These are phyloP conservation scores for Neoarthrinium moseri DNA, from an alignment of 2,329 filamentous ascomycete genomes.

Conservation along the genomic window DNA sequence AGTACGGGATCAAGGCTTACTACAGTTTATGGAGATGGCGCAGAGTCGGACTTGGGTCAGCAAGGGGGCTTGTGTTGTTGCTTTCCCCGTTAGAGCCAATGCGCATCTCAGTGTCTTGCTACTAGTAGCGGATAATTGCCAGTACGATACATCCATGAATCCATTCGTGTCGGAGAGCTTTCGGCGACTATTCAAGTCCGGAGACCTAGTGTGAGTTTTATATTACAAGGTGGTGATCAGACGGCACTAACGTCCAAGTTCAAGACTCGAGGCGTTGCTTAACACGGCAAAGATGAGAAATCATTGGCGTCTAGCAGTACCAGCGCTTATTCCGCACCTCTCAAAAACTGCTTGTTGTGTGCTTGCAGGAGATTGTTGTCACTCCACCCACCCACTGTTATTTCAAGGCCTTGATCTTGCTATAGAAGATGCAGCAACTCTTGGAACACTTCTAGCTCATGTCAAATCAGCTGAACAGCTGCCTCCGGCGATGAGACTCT, in stretches of 20 bases:
- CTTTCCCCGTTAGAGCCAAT: not conserved
- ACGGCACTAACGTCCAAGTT: not conserved
- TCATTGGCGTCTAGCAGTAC: not conserved
- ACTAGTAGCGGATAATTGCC: not conserved
- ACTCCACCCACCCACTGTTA: not conserved
- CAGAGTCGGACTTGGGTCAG: not conserved
- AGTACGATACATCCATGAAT: not conserved
- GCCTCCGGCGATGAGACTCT: not conserved
- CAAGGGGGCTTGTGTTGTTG: not conserved
- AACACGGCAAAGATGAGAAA: not conserved
- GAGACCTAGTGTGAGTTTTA: not conserved
- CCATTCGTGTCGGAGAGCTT: too few relatives aligned
- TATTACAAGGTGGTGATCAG: too few relatives aligned
- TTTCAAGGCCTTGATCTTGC: conserved; percentile 8
- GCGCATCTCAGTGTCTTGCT: not conserved
- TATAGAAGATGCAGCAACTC: conserved; percentile 4
- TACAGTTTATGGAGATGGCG: not conserved
- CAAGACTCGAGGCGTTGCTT: not conserved
- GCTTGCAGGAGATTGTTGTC: conserved; percentile 3
- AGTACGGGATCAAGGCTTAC: not conserved
- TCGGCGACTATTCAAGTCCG: not conserved
- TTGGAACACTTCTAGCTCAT: not conserved
- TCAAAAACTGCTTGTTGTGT: not conserved
- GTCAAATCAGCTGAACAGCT: not conserved
- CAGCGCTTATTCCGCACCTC: not conserved